Evolutionary conservation across 176 grass and related monocot genomes (phyloP), one percentile per base, ranked within the genome.

Genomic region (Hsuehochloa calcarea): DNA sequence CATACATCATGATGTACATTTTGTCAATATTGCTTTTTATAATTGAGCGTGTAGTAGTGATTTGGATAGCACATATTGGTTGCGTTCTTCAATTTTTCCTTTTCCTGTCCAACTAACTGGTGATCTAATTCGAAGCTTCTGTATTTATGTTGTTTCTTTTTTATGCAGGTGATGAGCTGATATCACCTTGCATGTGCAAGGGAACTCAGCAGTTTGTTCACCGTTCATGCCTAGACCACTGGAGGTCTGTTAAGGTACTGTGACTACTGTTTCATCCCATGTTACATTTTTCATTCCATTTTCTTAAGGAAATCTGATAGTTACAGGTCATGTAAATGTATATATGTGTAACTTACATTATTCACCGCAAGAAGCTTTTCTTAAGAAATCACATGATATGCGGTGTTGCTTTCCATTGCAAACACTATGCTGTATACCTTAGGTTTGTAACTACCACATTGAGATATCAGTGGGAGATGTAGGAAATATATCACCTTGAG

Each of bases 191-290:
- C 88, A 87, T 94, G 91, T 99, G 96, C 75, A 99, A 99, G 82
- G 96, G 96, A 78, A 99, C 96, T 74, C 96, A 99, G 65, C 96
- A 99, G 51, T 96, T 99, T 89, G 93, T 99, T 83, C 93, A 99
- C 43, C 88, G 96, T 43, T 96, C 96, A 78, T 99, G 96, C 85
- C 96, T 99, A n/a, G 93, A 99, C 77, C 96, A 99, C 84, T 99
- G 96, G 96, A 92, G 96, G 4, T 94, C 96, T 81, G 93, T 99
- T 52, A 99, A 99, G 90, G 96, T 92, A 94, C 19, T 54, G 51
- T 54, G 51, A 7, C 51, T 54, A 54, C 51, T 54, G 17, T 54
- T 6, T 20, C 51, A 54, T 62, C 60, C 3, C 19, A 16, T 46
- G 23, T 22, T 27, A 47, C 26, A n/a, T 73, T 65, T 74, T n/a